Evolutionary conservation across 495 filamentous ascomycete species (phyloP), one percentile per base, ranked within the genome.

Genomic region (Bacidia gigantensis): DNA sequence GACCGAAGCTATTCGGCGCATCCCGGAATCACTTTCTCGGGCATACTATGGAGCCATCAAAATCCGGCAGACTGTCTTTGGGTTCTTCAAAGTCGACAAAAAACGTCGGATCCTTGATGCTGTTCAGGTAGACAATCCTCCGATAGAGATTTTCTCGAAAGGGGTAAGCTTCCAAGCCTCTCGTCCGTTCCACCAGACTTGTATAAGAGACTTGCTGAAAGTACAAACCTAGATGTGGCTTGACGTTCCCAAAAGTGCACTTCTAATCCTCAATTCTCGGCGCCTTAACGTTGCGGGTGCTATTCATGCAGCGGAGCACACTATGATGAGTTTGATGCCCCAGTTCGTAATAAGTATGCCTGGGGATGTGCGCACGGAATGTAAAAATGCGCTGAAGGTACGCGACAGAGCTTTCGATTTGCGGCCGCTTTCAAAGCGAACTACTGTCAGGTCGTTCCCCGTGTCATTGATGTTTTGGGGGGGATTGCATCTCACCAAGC

Each of bases 231-330:
- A 50, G 1, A 89, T 95, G 84, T 98, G 92, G 92, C 79, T 98
- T 21, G 90, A 97, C 60, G 80, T 98, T 3, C 90, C 92, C 2
- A 77, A 78, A 45, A 62, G 55, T 3, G 89, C 88, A 0, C 79
- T 98, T 12, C 78, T 86, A 7, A 87, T 95, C 25, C 76, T 98
- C 3, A 70, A 79, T 26, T 73, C 74, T 1, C 74, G 79, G 10
- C 70, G 76, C 1, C 75, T 97, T 17, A 88, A 95, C 65, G 71
- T 90, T 22, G 92, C 89, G 0, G 92, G 79, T 1, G 88, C 87
- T 0, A 96, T 98, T 56, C 92, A 97, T 63, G 89, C 89, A 0
- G 92, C 92, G 17, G 86, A 96, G 65, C 92, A 98, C 58, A 89
- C 88, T 1, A 70, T 97, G 49, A 73, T 96, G 25, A 83, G 78